Base-by-base conservation (phyloP, 2,329 filamentous ascomycete genomes). In the Neurospora crassa region DNA sequence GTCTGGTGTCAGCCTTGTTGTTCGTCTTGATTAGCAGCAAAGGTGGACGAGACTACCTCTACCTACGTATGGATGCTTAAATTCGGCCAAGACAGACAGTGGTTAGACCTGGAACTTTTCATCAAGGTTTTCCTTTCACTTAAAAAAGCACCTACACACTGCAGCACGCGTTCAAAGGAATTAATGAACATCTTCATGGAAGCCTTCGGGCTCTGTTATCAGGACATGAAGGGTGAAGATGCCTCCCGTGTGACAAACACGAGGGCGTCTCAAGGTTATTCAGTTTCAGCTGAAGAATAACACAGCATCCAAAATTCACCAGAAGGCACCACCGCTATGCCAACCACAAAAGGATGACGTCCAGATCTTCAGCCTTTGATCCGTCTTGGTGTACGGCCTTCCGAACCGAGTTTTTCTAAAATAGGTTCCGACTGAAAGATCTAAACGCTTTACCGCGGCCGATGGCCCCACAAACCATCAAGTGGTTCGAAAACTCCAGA, bases 171-270 rank as follows among this genome's bases (percentile, higher is more conserved):
- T 47, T n/a, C 6, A 20, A 0, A 47, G 43, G 43, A 20, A n/a
- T 20, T 11, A 18, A 8, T 29, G 47, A 59, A 34, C 24, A 59
- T 34, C 1, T 14, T 34, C 34, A 2, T 8, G 20, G 14, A 59
- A 1, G 53, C 53, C 24, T 18, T 2, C 24, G 53, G 53, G 53
- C 53, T 59, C 53, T 18, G 53, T 3, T 59, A 3, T 2, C 5
- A 18, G 7, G 5, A 24, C 7, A 24, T 34, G 53, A 43, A 43
- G 42, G 7, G 16, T 43, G 42, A 34, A 59, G 34, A 71, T 70
- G 53, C 40, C 42, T 72, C 67, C 24, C 41, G n/a, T 69, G 8
- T 43, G 45, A 8, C 73, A 67, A 73, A 73, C 42, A 34, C 63
- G 34, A 72, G 68, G 24, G 40, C 73, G 20, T 71, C 2, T 53